Base-by-base conservation (phyloP, 2,329 filamentous ascomycete genomes). In the Neofusicoccum kwambonambiense region DNA sequence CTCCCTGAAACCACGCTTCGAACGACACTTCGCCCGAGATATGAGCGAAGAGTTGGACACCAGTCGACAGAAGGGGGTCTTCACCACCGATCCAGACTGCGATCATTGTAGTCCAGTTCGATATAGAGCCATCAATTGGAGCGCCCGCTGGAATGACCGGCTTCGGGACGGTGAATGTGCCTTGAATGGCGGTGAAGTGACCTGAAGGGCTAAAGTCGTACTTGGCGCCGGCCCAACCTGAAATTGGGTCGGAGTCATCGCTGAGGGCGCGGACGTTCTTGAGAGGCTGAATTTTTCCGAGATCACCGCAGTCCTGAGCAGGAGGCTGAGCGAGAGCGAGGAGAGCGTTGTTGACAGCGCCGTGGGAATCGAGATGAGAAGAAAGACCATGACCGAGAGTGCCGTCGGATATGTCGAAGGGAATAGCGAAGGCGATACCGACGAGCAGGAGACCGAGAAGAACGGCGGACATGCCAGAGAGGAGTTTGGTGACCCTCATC, bases 181-280 rank as follows among this genome's bases (percentile, higher is more conserved):
- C 85, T 3, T 80, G 80, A 31, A 86, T 85, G 13, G 76, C 73
- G 37, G 78, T 86, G 75, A 83, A 87, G 61, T 79, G 80, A 45
- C 80, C 80, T 35, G 67, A 67, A n/a, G 64, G 64, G 7, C 60
- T 60, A 13, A 34, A 35, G 19, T 81, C 80, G 57, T 85, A 79
- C 7, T 87, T 83, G 0, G 83, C 84, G 35, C 86, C 86, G 8
- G 84, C 82, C 86, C 86, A 88, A 39, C 6, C 27, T 31, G 27
- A 31, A 5, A 31, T 4, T 1, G 27, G 27, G 27, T 31, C 27
- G 27, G 27, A 31, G 27, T 31, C 27, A 31, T 7, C 27, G 27
- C 27, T 31, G 27, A 31, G 27, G 27, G 4, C 5, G 27, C 27
- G 27, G 27, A 31, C 27, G 4, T 31, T 3, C 78, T 87, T 88